These are phyloP conservation scores for Fusarium sp. DNA, from an alignment of 2,329 filamentous ascomycete species.

Conservation along the genomic window DNA sequence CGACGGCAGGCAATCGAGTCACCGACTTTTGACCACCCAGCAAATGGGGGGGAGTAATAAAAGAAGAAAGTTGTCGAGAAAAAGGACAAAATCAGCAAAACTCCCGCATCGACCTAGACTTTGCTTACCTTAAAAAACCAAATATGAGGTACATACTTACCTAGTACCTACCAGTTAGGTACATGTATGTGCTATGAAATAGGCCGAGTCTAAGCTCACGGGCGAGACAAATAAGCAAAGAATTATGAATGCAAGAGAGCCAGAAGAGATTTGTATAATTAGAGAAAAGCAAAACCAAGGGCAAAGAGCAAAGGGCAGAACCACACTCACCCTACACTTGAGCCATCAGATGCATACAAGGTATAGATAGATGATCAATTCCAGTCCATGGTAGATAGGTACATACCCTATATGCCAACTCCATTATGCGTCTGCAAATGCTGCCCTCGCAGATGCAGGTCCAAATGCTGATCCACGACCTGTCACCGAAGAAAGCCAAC, in stretches of 20 bases:
- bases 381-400: background rate
- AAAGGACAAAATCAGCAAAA: background rate
- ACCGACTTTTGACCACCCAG: background rate
- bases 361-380: conserved; percentile 5
- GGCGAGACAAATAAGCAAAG: conserved; percentile 13
- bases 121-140: background rate
- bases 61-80: background rate
- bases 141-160: background rate
- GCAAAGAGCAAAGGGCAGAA: background rate
- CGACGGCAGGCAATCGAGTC: background rate
- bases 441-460: conserved; percentile 8
- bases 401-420: background rate
- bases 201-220: background rate
- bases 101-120: background rate
- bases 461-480: conserved; percentile 12
- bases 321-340: background rate
- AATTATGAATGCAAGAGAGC: background rate
- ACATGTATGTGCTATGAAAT: background rate
- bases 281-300: background rate
- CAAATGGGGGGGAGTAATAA: background rate
- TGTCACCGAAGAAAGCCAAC: conserved; percentile 18
- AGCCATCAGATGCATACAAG: background rate
- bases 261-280: background rate
- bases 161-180: too few species aligned
- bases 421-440: background rate